A percentile compares a stretch with the other conserved stretches of the same genome.
These are phyloP conservation scores for Solanum hybrid DNA, from an alignment of 305 asterid species.

Conservation along the genomic window DNA sequence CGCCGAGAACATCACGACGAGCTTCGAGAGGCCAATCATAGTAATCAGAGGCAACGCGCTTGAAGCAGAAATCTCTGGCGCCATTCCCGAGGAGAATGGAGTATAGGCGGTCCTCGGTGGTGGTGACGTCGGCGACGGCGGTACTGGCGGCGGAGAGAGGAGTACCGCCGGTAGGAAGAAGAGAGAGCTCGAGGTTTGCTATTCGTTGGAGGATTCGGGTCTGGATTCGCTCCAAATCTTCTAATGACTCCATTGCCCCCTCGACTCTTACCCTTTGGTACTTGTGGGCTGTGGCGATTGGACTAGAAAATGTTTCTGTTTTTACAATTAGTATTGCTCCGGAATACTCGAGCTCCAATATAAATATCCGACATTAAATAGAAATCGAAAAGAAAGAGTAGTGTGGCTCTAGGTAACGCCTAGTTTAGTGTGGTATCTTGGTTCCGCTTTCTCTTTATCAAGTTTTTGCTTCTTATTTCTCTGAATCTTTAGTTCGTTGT, in stretches of 20 bases:
- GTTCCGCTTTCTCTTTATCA: not conserved
- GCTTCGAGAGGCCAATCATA: constrained; percentile 67
- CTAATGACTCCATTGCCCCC: constrained; percentile 35
- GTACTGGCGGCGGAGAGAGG: not conserved
- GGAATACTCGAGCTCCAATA: rapidly evolving
- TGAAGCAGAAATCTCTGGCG: constrained; percentile 57
- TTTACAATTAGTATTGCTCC: not conserved
- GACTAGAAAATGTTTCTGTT: not conserved
- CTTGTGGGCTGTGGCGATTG: not conserved
- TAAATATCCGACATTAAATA: no score
- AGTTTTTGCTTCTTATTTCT: not conserved
- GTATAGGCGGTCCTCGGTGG: constrained; percentile 74
- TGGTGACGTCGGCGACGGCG: not conserved
- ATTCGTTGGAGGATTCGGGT: constrained; percentile 59
- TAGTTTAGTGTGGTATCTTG: not conserved
- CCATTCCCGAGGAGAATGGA: constrained; percentile 44
- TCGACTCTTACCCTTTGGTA: not conserved
- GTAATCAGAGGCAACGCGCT: constrained; percentile 72
- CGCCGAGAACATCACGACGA: constrained; percentile 65
- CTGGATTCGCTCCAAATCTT: constrained; percentile 54
- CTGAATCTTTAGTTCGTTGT: no score
- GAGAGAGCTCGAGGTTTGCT: constrained; percentile 46
- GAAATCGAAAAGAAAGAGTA: no score
- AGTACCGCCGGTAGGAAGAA: constrained; percentile 3
- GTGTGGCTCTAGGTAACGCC: not conserved